Conservation (phyloP, 352 stramenopile species). For the Peronosclerospora sorghi region DNA sequence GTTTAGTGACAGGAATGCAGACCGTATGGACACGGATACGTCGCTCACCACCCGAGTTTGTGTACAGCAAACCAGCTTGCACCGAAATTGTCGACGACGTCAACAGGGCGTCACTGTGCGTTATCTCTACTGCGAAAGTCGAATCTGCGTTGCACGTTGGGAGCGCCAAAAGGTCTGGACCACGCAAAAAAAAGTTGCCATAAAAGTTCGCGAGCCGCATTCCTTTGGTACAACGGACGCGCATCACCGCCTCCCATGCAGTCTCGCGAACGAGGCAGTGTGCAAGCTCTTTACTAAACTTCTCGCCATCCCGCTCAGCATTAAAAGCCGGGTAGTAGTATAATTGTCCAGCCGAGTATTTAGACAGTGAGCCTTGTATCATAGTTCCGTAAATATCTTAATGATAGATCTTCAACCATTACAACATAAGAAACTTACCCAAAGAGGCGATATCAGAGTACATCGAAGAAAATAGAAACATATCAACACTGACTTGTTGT, state of each 20-base stretch:
- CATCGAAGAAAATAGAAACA: slow-evolving; percentile 92
- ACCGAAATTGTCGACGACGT: slow-evolving; percentile 91
- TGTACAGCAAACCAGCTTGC: slow-evolving; percentile 97
- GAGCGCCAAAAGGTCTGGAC: slow-evolving; percentile 93
- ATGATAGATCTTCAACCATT: neutral
- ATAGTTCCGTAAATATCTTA: neutral
- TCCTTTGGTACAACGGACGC: slow-evolving; percentile 93
- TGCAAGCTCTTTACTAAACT: slow-evolving; percentile 90
- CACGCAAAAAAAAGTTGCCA: slow-evolving; percentile 97
- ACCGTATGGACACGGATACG: slow-evolving; percentile 98
- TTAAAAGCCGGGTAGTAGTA: slow-evolving; percentile 97
- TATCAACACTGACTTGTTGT: slow-evolving; percentile 98
- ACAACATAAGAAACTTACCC: slow-evolving; percentile 21
- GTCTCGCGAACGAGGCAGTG: slow-evolving; percentile 90
- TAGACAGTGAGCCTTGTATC: slow-evolving; percentile 82
- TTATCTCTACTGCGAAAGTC: slow-evolving; percentile 95
- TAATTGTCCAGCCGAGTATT: slow-evolving; percentile 92
- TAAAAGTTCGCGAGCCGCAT: slow-evolving; percentile 98
- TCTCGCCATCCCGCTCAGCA: slow-evolving; percentile 81
- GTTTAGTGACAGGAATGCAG: slow-evolving; percentile 87
- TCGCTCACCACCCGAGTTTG: slow-evolving; percentile 92
- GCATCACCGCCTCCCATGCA: slow-evolving; percentile 93
- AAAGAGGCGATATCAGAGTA: slow-evolving; percentile 97
- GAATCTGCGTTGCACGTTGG: slow-evolving; percentile 94
- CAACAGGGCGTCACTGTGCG: slow-evolving; percentile 93